Conservation (phyloP, 768 basidiomycete genomes). For the Mycena galopus region DNA sequence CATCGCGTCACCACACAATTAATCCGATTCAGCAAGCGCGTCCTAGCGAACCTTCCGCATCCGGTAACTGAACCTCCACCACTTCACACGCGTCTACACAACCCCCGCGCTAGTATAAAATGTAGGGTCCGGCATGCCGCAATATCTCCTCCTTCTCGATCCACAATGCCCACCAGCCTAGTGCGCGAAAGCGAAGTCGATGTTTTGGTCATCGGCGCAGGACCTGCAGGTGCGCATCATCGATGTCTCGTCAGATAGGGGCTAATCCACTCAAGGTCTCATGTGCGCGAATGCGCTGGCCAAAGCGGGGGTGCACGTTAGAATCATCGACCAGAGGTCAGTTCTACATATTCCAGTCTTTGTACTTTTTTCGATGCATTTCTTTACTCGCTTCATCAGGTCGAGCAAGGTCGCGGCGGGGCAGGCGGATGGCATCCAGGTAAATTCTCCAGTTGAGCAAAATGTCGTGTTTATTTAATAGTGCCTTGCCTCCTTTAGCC, state of each 20-base stretch:
- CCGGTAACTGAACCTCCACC: neutral
- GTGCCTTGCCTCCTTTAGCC: slow-evolving; percentile 45
- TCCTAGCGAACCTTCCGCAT: neutral
- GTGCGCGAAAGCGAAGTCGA: slow-evolving; percentile 60
- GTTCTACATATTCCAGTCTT: slow-evolving; percentile 11
- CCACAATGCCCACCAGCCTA: slow-evolving; percentile 41
- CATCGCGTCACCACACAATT: neutral
- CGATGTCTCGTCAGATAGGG: neutral
- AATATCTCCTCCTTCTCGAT: neutral
- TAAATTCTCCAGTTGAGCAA: slow-evolving; percentile 52
- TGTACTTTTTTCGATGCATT: slow-evolving; percentile 5
- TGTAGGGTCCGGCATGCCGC: neutral
- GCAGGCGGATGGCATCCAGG: slow-evolving; percentile 73
- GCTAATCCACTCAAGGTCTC: slow-evolving; percentile 51
- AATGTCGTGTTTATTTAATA: neutral
- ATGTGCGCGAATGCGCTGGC: slow-evolving; percentile 79
- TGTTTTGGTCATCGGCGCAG: slow-evolving; percentile 74
- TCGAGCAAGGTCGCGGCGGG: slow-evolving; percentile 64
- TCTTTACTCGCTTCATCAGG: slow-evolving; percentile 43
- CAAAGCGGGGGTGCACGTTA: slow-evolving; percentile 67
- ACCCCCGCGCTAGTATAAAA: neutral
- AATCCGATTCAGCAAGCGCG: neutral
- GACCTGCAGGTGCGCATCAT: slow-evolving; percentile 55
- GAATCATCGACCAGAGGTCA: slow-evolving; percentile 73
- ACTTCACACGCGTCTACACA: slow-evolving; percentile 8